phyloP scores from a whole-genome alignment of 768 basidiomycete genomes.

The Tricholoma flavovirens region DNA sequence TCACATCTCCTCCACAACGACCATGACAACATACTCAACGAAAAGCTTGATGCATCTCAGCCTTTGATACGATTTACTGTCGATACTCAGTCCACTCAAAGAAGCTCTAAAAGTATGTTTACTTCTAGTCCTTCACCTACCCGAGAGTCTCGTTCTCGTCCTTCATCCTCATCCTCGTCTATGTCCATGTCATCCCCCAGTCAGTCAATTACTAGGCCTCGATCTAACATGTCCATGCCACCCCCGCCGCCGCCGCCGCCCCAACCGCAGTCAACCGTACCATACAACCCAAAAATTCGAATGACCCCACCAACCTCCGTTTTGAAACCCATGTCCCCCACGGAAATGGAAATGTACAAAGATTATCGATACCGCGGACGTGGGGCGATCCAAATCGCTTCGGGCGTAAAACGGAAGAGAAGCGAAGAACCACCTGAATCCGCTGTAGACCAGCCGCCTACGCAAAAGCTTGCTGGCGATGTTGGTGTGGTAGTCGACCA shows the following conservation, averaged over 20 bases:
- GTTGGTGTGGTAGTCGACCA: constrained; percentile 71
- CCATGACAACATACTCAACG: constrained; percentile 19
- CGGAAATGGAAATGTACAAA: constrained; percentile 57
- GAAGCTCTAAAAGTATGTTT: constrained; percentile 15
- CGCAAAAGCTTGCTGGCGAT: constrained; percentile 59
- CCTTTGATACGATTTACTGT: constrained; percentile 23
- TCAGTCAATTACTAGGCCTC: constrained; percentile 12
- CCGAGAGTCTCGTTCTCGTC: constrained; percentile 25
- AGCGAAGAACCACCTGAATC: constrained; percentile 29
- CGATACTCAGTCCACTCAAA: constrained; percentile 12
- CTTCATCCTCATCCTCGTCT: constrained; percentile 32
- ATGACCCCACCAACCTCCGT: constrained; percentile 57
- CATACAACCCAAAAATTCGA: constrained; percentile 62
- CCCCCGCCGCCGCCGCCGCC: constrained; percentile 25
- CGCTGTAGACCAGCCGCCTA: constrained; percentile 33
- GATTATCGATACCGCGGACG: constrained; percentile 51
- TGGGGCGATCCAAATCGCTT: constrained; percentile 45
- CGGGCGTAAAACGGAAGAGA: constrained; percentile 17
- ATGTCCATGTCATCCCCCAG: constrained; percentile 15
- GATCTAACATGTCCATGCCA: constrained; percentile 26
- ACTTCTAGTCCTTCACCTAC: constrained; percentile 20
- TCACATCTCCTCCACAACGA: constrained; percentile 36
- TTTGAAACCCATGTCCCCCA: constrained; percentile 56
- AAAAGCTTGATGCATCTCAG: constrained; percentile 27
- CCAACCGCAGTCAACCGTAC: constrained; percentile 31